phyloP scores from a whole-genome alignment of 805 yeast genomes.

The Suhomyces prunicola region DNA sequence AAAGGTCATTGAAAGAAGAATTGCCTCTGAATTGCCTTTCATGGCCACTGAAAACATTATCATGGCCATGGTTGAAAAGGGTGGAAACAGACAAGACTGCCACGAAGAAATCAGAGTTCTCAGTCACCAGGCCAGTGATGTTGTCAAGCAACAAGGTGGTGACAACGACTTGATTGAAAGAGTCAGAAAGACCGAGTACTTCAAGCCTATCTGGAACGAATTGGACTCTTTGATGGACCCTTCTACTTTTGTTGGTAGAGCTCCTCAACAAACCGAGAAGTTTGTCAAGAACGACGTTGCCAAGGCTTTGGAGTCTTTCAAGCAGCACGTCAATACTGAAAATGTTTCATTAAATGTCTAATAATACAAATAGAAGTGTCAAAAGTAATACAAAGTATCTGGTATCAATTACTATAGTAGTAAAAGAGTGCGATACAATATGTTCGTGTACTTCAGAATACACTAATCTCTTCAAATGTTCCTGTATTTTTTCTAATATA shows the following conservation, averaged over 20 bases:
- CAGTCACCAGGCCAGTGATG: conserved; percentile 95
- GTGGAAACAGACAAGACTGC: conserved; percentile 97
- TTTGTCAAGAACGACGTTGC: conserved; percentile 83
- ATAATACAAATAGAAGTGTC: background rate
- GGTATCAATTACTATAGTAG: too few species aligned
- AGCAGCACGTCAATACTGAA: conserved; percentile 56
- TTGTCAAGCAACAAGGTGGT: conserved; percentile 97
- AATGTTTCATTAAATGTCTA: conserved; percentile 79
- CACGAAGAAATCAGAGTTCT: conserved; percentile 96
- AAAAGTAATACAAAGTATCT: too few species aligned
- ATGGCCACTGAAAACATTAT: conserved; percentile 99
- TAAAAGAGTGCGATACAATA: too few species aligned
- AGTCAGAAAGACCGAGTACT: conserved; percentile 70
- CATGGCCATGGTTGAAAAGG: conserved; percentile 99
- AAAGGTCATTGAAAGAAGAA: conserved; percentile 96
- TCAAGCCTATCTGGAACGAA: conserved; percentile 84
- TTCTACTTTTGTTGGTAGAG: conserved; percentile 94
- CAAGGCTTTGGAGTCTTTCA: conserved; percentile 70
- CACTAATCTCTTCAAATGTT: background rate
- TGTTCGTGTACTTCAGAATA: too few species aligned
- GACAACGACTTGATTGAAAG: conserved; percentile 95
- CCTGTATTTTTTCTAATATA: background rate
- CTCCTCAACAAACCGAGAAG: conserved; percentile 96
- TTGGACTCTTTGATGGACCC: conserved; percentile 84
- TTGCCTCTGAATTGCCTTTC: conserved; percentile 91